Base-by-base conservation (phyloP, 73 alveolate genomes). In the Urostyla sp. region DNA sequence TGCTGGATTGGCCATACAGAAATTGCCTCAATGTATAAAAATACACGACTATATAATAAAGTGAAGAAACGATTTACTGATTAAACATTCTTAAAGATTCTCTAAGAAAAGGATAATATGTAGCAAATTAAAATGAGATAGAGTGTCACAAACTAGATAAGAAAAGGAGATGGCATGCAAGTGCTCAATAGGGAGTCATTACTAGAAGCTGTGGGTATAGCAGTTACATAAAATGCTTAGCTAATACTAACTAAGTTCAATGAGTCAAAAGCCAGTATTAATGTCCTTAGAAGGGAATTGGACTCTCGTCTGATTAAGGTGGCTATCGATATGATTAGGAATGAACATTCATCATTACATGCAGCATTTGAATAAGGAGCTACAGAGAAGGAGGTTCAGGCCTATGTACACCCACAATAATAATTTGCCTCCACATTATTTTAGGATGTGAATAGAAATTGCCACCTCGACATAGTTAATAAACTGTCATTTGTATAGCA, bases 291-390 rank as follows among this genome's bases (percentile, higher is more conserved):
- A 66, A 53, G 89, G 34, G 89, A 85, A 30, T 43, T 85, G 28
- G 93, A 85, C n/a, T 34, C 75, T 13, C 24, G 63, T 38, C 80
- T 84, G 30, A 75, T 84, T 30, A 84, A 84, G 69, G 55, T 31
- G 28, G 79, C 87, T 5, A 55, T 84, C 20, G 27, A 20, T 40
- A 37, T 84, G 58, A 58, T 84, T 2, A 73, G 58, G 49, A 31
- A 74, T 20, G 84, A 84, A 59, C 87, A 84, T 37, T 24, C 84
- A n/a, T 81, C 88, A 4, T 30, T 84, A 0, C 69, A 54, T 2
- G 93, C 85, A 28, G 40, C 79, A 8, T 66, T 85, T 16, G 93
- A 85, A 4, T 31, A 56, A 72, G 93, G 78, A 32, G 82, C 82
- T 10, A 53, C 89, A 13, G 93, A 85, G 20, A 61, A 61, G 24